Evolutionary conservation across 345 rosid species (phyloP).

Genomic region (Bruguiera gymnorhiza): DNA sequence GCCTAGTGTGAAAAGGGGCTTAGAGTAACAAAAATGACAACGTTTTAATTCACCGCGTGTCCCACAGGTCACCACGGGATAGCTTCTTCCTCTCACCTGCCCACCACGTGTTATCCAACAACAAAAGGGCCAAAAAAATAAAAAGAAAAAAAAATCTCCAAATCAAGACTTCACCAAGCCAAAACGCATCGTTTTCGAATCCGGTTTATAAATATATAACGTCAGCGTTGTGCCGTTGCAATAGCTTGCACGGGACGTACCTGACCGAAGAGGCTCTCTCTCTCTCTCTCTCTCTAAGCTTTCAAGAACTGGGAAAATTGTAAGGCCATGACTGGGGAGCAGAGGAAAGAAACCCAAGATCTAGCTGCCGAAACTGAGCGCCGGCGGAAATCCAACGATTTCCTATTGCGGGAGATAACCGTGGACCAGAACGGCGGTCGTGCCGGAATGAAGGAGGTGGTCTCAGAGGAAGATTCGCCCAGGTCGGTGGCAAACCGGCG

Average conservation of each 20-base stretch:
- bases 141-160: no score
- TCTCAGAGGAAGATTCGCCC: conserved; percentile 57
- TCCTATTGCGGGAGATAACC: not conserved
- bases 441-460: conserved; percentile 10
- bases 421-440: not conserved
- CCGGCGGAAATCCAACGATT: conserved; percentile 1
- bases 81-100: not conserved
- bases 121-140: not conserved
- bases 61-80: conserved; percentile 1
- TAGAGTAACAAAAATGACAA: conserved; percentile 4
- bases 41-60: not conserved
- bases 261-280: not conserved
- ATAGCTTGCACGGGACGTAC: not conserved
- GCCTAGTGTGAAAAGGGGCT: no score
- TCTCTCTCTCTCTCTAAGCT: not conserved
- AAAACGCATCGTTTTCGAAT: not conserved
- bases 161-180: not conserved
- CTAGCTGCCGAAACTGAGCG: not conserved
- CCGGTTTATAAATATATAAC: not conserved
- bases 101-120: conserved; percentile 10
- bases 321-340: conserved; percentile 7
- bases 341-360: conserved; percentile 1
- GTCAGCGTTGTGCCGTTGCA: not conserved
- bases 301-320: not conserved
- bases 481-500: conserved; percentile 40